Evolutionary conservation across 495 filamentous ascomycete genomes (phyloP).

Genomic region (Aspergillus affinis): DNA sequence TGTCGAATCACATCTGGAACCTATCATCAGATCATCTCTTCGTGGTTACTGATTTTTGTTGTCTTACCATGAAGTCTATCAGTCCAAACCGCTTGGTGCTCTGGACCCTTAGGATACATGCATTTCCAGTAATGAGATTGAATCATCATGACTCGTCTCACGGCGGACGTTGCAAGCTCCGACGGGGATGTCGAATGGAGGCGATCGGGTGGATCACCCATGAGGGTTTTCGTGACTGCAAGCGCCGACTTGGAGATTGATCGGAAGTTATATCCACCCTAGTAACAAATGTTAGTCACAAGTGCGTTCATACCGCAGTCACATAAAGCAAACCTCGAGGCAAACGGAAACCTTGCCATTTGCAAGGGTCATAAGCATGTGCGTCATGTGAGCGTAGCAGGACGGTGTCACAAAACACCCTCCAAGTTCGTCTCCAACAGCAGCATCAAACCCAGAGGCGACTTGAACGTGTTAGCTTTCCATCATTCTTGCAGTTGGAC

Average conservation of each 20-base stretch:
- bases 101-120: constrained; percentile 51
- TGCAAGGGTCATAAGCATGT: constrained; percentile 97
- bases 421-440: constrained; percentile 86
- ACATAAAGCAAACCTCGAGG: constrained; percentile 57
- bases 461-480: constrained; percentile 55
- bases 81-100: constrained; percentile 32
- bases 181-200: constrained; percentile 52
- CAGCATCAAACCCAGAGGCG: constrained; percentile 94
- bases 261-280: constrained; percentile 90
- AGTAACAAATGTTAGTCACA: background rate
- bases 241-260: constrained; percentile 91
- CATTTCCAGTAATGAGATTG: constrained; percentile 61
- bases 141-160: constrained; percentile 52
- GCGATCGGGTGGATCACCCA: constrained; percentile 88
- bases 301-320: background rate
- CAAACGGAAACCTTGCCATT: constrained; percentile 88
- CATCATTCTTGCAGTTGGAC: background rate
- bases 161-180: constrained; percentile 43
- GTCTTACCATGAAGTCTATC: constrained; percentile 57
- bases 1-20: constrained; percentile 65
- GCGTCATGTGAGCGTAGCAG: constrained; percentile 97
- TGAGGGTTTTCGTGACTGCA: constrained; percentile 86
- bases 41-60: background rate
- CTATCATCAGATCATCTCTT: constrained; percentile 3
- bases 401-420: constrained; percentile 86